Base-by-base conservation (phyloP, 2,329 filamentous ascomycete species). In the Plectosphaerella sp. region DNA sequence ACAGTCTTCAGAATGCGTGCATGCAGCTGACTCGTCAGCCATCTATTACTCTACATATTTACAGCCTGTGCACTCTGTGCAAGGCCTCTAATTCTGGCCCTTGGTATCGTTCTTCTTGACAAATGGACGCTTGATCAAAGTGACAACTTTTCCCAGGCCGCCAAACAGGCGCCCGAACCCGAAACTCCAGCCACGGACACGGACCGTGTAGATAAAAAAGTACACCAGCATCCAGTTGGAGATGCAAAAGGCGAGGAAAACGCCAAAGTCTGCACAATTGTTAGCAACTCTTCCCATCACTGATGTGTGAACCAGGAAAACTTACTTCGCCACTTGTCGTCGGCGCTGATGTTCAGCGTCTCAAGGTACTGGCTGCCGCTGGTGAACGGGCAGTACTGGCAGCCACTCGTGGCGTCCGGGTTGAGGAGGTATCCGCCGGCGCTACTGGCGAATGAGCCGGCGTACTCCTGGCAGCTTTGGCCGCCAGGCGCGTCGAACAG, bases 181-280 rank as follows among this genome's bases (percentile, higher is more conserved):
- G 66, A 90, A 91, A 37, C 69, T 79, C 85, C 86, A 90, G 10
- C 84, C 80, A 57, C 77, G 78, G 51, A 90, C 80, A n/a, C 87
- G 76, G 11, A 89, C 84, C 3, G 82, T 86, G 68, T 87, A 91
- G 53, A 90, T 83, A 63, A 91, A 89, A 70, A 90, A 89, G 65
- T 88, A 88, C 1, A 90, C 85, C 52, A 91, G 67, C 45, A 77
- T 69, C 83, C 84, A 90, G 62, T 90, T 90, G 48, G 80, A 84
- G 15, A 87, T 70, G 52, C 81, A 83, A 64, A 90, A 91, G 3
- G 80, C 82, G 6, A 88, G 59, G 71, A 90, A 90, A 54, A 90
- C 84, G 7, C 86, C 87, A 59, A 89, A 87, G 54, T 73, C 70
- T 70, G n/a, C 53, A 3, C 11, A 28, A 46, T 51, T 54, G 53